These are phyloP conservation scores for Cercospora zeae-maydis DNA, from an alignment of 2,329 filamentous ascomycete genomes.

Conservation along the genomic window DNA sequence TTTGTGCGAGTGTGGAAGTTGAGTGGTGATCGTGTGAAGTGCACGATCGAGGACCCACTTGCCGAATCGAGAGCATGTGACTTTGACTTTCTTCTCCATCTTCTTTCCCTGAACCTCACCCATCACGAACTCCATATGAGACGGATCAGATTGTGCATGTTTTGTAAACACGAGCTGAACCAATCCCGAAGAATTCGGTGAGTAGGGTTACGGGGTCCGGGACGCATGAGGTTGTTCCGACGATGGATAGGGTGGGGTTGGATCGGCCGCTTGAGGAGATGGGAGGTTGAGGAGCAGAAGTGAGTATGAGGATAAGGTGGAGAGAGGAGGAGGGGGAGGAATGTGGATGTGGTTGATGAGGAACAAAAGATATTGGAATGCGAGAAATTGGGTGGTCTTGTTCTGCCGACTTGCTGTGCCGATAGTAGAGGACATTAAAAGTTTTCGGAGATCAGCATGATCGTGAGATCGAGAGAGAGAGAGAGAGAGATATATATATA, in stretches of 20 bases:
- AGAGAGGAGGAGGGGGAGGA: not conserved
- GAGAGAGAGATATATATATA: too few species aligned
- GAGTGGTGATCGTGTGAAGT: not conserved
- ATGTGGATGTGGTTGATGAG: not conserved
- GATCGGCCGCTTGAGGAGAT: slow-evolving; percentile 20
- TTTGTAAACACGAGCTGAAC: too few species aligned
- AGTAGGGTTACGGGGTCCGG: slow-evolving; percentile 38
- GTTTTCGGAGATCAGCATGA: too few species aligned
- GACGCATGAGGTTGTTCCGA: slow-evolving; percentile 23
- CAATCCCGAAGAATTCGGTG: slow-evolving; percentile 49
- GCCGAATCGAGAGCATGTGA: not conserved
- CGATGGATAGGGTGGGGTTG: slow-evolving; percentile 26
- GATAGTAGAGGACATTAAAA: too few species aligned
- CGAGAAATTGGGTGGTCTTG: too few species aligned
- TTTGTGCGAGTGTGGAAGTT: not conserved
- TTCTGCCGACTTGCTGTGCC: too few species aligned
- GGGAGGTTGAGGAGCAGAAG: not conserved
- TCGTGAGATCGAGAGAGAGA: too few species aligned
- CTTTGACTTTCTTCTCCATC: not conserved
- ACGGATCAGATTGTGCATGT: too few species aligned
- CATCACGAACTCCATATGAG: not conserved
- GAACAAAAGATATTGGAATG: too few species aligned
- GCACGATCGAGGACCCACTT: not conserved
- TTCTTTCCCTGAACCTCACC: not conserved
- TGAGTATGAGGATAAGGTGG: not conserved